phyloP scores from a whole-genome alignment of 2,329 filamentous ascomycete genomes.

The Leptoxyphium fumago region DNA sequence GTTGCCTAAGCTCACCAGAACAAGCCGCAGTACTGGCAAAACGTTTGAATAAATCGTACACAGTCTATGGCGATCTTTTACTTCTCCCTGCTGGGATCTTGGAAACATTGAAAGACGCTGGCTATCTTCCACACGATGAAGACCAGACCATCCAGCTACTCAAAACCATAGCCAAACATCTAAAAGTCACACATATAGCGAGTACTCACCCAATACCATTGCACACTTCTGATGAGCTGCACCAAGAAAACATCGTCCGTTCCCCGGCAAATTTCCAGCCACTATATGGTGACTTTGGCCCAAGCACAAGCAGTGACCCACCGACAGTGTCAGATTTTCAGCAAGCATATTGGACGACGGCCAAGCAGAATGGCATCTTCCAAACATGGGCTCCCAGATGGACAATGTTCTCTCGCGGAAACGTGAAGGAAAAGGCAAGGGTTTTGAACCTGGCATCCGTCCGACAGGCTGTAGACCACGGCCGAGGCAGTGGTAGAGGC shows the following conservation, averaged over 20 bases:
- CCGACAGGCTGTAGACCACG: conserved; percentile 16
- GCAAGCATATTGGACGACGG: conserved; percentile 61
- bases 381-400: conserved; percentile 81
- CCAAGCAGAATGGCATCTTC: conserved; percentile 57
- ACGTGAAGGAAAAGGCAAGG: conserved; percentile 75
- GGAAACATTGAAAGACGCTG: no score
- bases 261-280: conserved; percentile 56
- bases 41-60: conserved; percentile 27
- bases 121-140: no score
- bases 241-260: conserved; percentile 53
- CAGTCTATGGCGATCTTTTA: conserved; percentile 42
- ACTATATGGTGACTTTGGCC: conserved; percentile 62
- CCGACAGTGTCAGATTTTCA: conserved; percentile 41
- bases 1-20: background rate
- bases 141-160: conserved; percentile 12
- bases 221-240: conserved; percentile 7
- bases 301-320: conserved; percentile 15
- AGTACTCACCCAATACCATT: conserved; percentile 42
- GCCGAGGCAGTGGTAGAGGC: conserved; percentile 12
- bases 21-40: conserved; percentile 2
- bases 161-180: conserved; percentile 23
- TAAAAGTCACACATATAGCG: conserved; percentile 41
- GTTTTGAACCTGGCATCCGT: conserved; percentile 39
- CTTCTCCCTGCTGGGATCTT: conserved; percentile 32
- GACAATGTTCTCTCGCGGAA: conserved; percentile 91